phyloP scores from a whole-genome alignment of 2,329 filamentous ascomycete genomes.

The Thielaviopsis cerberus region DNA sequence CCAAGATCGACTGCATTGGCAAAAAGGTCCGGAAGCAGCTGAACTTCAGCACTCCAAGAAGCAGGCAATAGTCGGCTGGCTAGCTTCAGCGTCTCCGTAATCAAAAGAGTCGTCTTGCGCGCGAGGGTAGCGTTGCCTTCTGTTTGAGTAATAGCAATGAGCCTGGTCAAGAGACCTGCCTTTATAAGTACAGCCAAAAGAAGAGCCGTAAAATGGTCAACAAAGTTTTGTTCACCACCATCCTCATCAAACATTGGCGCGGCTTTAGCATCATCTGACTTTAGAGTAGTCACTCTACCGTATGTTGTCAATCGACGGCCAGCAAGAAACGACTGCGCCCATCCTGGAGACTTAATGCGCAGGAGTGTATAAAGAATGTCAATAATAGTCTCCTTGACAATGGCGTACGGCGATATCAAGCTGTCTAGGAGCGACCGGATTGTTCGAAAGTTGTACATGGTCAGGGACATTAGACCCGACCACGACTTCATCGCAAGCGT shows the following conservation, averaged over 20 bases:
- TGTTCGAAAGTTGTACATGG: conserved; percentile 72
- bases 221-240: conserved; percentile 60
- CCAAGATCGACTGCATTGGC: conserved; percentile 54
- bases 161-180: conserved; percentile 48
- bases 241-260: conserved; percentile 41
- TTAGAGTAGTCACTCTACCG: conserved; percentile 76
- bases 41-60: conserved; percentile 64
- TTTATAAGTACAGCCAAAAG: conserved; percentile 72
- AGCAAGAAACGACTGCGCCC: conserved; percentile 89
- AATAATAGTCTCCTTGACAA: conserved; percentile 56
- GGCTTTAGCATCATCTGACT: conserved; percentile 34
- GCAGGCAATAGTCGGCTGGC: conserved; percentile 70
- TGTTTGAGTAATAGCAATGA: conserved; percentile 48
- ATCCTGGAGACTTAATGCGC: conserved; percentile 80
- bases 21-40: conserved; percentile 75
- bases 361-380: conserved; percentile 67
- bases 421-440: conserved; percentile 60
- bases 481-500: conserved; percentile 80
- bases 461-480: conserved; percentile 76
- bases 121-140: conserved; percentile 52
- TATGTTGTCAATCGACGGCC: conserved; percentile 88
- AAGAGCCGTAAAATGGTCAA: conserved; percentile 85
- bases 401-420: conserved; percentile 36
- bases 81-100: conserved; percentile 81
- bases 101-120: conserved; percentile 73